Evolutionary conservation across 345 rosid genomes (phyloP), one percentile per base, ranked within the genome.

Genomic region (Citrus medica): DNA sequence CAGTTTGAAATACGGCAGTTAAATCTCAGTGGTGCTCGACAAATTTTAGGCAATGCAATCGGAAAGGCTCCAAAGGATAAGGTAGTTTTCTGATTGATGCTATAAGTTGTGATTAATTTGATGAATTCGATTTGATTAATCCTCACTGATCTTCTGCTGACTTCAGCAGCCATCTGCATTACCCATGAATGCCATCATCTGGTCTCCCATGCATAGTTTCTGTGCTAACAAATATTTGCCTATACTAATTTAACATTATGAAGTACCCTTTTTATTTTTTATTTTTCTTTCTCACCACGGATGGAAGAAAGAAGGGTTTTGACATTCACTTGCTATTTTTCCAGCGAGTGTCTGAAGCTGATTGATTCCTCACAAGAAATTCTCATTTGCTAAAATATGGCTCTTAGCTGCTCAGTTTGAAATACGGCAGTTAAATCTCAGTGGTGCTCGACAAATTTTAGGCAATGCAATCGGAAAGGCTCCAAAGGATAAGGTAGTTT

Each of bases 51-150:
- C 75, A 93, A 87, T 81, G 94, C 98, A 2, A 92, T 95, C 82
- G 98, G 97, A 64, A 89, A 84, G 81, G 95, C 98, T 80, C 97
- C 98, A 19, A 95, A 95, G 83, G 94, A 92, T 83, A 92, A 93
- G 97, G 95, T 90, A 87, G 73, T 55, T 25, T 46, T 73, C 17
- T 5, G 67, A 58, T 48, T 75, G n/a, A 59, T 75, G 24, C 35
- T 64, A 25, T 24, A 48, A 1, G 17, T 46, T 13, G 17, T 13
- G 17, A 46, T 42, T 13, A 46, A 53, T 48, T 68, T 58, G 1
- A 37, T 60, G 14, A 21, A 24, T 75, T 68, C 53, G 24, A 42
- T 46, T 46, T 46, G 51, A 13, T 46, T 46, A 46, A 25, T 59
- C 71, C 74, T 84, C 53, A 80, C 60, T 69, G 38, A 53, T 61